phyloP scores from a whole-genome alignment of 2,329 filamentous ascomycete species.

The Beauveria asiatica region DNA sequence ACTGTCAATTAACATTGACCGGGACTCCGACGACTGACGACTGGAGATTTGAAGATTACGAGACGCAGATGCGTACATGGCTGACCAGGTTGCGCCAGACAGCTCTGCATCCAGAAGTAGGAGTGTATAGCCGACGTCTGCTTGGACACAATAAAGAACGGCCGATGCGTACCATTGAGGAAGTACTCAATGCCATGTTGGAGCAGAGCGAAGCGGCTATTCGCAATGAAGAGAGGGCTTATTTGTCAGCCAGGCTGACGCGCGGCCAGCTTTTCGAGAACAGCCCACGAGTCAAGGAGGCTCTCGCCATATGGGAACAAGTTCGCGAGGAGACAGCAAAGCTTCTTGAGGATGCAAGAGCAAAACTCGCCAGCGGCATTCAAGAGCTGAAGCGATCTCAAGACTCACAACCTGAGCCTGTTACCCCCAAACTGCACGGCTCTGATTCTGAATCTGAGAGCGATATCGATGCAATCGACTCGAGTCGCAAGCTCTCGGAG shows the following conservation, averaged over 20 bases:
- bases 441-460: conserved; percentile 26
- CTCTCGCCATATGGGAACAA: conserved; percentile 60
- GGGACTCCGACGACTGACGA: conserved; percentile 53
- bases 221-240: conserved; percentile 58
- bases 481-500: conserved; percentile 10
- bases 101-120: conserved; percentile 78
- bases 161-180: conserved; percentile 70
- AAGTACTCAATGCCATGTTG: conserved; percentile 87
- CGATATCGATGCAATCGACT: conserved; percentile 47
- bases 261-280: conserved; percentile 75
- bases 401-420: not conserved
- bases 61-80: conserved; percentile 69
- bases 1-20: conserved; percentile 54
- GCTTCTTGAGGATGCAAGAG: conserved; percentile 55
- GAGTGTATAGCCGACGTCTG: conserved; percentile 54
- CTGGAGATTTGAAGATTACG: conserved; percentile 59
- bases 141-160: conserved; percentile 53
- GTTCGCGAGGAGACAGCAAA: conserved; percentile 40
- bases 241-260: conserved; percentile 55
- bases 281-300: conserved; percentile 56
- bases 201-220: conserved; percentile 67
- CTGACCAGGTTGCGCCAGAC: conserved; percentile 71
- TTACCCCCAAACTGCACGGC: not conserved
- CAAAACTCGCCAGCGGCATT: conserved; percentile 47
- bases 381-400: conserved; percentile 18